Base-by-base conservation (phyloP, 768 basidiomycete species). In the Suillus bovinus region DNA sequence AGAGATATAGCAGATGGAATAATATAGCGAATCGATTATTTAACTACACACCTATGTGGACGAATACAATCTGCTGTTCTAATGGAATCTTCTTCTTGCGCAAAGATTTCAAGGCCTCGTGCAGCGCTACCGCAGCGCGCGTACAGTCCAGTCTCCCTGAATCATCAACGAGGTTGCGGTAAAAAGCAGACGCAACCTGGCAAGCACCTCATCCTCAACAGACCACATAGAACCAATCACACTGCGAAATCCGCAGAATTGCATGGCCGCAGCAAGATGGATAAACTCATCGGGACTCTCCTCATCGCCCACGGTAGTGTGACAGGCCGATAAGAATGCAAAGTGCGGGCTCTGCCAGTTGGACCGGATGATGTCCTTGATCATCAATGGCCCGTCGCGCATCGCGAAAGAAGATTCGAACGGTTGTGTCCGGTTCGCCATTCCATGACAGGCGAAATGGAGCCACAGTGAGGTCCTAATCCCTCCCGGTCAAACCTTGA, bases 151-250 rank as follows among this genome's bases (percentile, higher is more conserved):
- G 34, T 27, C 22, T 29, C 24, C 14, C 24, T 16, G 47, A 47
- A 24, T 2, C 24, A 47, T 47, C 47, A 27, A 47, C 14, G 13
- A 47, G 13, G 20, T 31, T 42, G 9, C n/a, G 7, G 20, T 63
- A 63, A 55, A 63, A 63, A 3, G 20, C 39, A n/a, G 29, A n/a
- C 17, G 31, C 41, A 2, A 63, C 22, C 38, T 13, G 22, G 4
- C 5, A 24, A 31, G 58, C 58, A 27, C 49, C 16, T 55, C 14
- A n/a, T 60, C 62, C 13, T 47, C 33, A 3, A 63, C 62, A 14
- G 63, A 61, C 70, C 70, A 71, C 63, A 70, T 60, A 9, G 70
- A 69, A 46, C 64, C 70, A 5, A 71, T 41, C 5, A 70, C 70
- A 54, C 70, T 67, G 39, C 60, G 61, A 50, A 60, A 71, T 2